Conservation (phyloP, 192 early-diverging fungal genomes). For the Backusella tuberculispora region DNA sequence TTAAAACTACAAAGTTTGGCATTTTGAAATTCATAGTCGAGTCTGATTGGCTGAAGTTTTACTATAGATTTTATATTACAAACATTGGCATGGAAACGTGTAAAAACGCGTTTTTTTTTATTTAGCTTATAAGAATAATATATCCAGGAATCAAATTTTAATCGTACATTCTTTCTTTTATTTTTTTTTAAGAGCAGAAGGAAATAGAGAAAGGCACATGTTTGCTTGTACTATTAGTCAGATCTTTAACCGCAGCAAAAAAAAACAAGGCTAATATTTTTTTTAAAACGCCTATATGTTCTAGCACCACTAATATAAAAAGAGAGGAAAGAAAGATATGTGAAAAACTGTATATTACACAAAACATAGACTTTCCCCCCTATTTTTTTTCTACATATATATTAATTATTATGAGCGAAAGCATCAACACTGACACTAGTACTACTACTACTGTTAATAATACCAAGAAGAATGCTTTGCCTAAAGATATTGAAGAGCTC, state of each 20-base stretch:
- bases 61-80: no score
- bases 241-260: neutral
- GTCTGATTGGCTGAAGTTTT: no score
- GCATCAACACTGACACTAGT: no score
- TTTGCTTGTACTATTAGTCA: neutral
- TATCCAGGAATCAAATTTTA: neutral
- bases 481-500: conserved; percentile 15
- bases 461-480: neutral
- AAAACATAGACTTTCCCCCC: neutral
- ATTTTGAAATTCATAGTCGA: no score
- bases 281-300: conserved; percentile 1
- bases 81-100: no score
- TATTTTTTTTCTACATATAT: neutral
- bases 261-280: neutral
- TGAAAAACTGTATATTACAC: neutral
- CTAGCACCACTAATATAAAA: no score
- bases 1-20: no score
- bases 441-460: neutral
- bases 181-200: neutral
- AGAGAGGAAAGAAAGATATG: no score
- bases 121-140: neutral
- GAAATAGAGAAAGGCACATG: neutral
- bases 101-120: neutral
- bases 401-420: neutral
- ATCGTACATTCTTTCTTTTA: neutral